A percentile compares a stretch with the other conserved stretches of the same genome.
Evolutionary conservation across 2,329 filamentous ascomycete species (phyloP).

Genomic region (Penicillium psychrosexuale): DNA sequence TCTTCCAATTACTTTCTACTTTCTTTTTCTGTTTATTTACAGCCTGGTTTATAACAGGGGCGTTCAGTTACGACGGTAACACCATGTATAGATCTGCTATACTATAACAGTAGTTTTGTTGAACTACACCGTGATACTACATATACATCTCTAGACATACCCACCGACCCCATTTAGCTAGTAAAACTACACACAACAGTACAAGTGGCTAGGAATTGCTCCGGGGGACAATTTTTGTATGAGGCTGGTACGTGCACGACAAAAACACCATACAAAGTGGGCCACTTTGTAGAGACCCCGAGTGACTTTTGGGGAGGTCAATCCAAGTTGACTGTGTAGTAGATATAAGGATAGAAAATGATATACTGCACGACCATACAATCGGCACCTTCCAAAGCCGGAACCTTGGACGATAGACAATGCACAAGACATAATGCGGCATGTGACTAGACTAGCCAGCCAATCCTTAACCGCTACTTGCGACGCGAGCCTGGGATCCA

Average conservation of each 20-base stretch:
- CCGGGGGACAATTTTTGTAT: conserved; percentile 3
- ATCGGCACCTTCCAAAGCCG: too few species aligned
- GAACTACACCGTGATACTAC: too few species aligned
- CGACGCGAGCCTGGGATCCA: too few species aligned
- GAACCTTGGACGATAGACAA: too few species aligned
- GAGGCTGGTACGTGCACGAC: neutral
- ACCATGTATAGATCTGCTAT: too few species aligned
- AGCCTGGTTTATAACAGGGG: neutral
- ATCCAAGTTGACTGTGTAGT: neutral
- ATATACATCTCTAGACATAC: neutral
- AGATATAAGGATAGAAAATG: too few species aligned
- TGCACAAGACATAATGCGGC: too few species aligned
- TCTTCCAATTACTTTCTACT: neutral
- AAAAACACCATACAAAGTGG: neutral
- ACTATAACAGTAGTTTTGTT: too few species aligned
- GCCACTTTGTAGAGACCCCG: neutral
- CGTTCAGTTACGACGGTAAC: neutral
- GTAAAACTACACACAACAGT: neutral
- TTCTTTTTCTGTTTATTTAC: neutral
- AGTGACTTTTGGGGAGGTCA: neutral
- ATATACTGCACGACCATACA: too few species aligned
- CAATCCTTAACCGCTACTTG: too few species aligned
- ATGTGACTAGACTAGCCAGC: too few species aligned
- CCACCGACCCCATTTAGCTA: neutral
- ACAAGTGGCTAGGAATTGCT: neutral